Evolutionary conservation across 768 basidiomycete species (phyloP).

Genomic region (Boletus huronensis): DNA sequence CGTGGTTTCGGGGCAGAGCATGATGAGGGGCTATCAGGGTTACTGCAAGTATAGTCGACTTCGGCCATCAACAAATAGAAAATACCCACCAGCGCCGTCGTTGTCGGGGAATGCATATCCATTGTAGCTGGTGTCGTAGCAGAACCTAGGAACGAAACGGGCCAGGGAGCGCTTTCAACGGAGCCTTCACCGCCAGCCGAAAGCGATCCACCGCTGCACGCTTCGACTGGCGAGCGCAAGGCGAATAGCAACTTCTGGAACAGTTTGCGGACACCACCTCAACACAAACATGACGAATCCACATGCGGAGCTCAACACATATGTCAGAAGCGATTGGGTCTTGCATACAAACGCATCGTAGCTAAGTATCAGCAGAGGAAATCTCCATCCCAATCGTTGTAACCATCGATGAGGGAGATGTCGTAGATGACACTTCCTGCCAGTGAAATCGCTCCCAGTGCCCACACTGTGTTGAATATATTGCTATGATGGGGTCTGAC

Average conservation of each 20-base stretch:
- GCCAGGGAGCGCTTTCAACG: neutral
- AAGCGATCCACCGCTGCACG: neutral
- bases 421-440: conserved; percentile 14
- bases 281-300: neutral
- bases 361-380: conserved; percentile 5
- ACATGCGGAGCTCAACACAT: conserved; percentile 10
- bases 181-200: neutral
- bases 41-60: too few species aligned
- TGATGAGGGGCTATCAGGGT: too few species aligned
- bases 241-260: neutral
- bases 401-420: conserved; percentile 12
- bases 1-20: neutral
- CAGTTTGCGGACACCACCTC: conserved; percentile 3
- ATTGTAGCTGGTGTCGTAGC: too few species aligned
- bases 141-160: too few species aligned
- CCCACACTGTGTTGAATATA: too few species aligned
- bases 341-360: conserved; percentile 16
- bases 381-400: conserved; percentile 23
- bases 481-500: conserved; percentile 9
- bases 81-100: too few species aligned
- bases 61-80: too few species aligned
- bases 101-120: too few species aligned
- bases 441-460: neutral
- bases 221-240: neutral
- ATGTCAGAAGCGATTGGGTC: conserved; percentile 13